A percentile compares a stretch with the other conserved stretches of the same genome.
These are phyloP conservation scores for Ruellia speciosa DNA, from an alignment of 305 asterid species.

Conservation along the genomic window DNA sequence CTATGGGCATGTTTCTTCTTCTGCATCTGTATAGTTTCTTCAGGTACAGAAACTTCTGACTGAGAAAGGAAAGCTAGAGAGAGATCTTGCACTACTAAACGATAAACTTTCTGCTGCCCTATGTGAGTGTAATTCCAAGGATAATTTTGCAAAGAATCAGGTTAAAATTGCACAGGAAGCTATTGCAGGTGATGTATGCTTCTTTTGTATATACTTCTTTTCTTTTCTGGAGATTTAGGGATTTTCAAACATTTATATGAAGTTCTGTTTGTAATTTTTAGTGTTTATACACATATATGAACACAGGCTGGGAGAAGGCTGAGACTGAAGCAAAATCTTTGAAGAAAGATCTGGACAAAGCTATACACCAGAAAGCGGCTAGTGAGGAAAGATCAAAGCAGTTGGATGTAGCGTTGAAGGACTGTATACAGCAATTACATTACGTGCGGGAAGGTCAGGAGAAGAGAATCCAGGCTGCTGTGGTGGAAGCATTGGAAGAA, in stretches of 20 bases:
- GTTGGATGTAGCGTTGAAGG: constrained; percentile 66
- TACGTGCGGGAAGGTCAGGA: constrained; percentile 62
- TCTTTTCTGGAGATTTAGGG: neutral
- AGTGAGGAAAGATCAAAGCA: constrained; percentile 49
- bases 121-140: constrained; percentile 42
- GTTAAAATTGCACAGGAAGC: constrained; percentile 61
- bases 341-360: constrained; percentile 57
- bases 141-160: constrained; percentile 44
- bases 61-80: constrained; percentile 41
- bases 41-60: constrained; percentile 30
- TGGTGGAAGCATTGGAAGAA: constrained; percentile 44
- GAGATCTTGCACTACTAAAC: constrained; percentile 36
- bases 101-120: constrained; percentile 49
- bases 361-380: constrained; percentile 37
- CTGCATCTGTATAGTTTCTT: constrained; percentile 15
- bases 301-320: constrained; percentile 70
- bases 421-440: constrained; percentile 66
- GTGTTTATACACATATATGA: neutral
- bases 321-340: constrained; percentile 48
- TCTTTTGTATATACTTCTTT: neutral
- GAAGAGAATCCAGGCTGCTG: constrained; percentile 47
- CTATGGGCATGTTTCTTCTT: no score
- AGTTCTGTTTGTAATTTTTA: neutral
- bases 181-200: constrained; percentile 52
- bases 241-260: neutral